phyloP scores from a whole-genome alignment of 495 filamentous ascomycete genomes.

The Penicillium antarcticum region DNA sequence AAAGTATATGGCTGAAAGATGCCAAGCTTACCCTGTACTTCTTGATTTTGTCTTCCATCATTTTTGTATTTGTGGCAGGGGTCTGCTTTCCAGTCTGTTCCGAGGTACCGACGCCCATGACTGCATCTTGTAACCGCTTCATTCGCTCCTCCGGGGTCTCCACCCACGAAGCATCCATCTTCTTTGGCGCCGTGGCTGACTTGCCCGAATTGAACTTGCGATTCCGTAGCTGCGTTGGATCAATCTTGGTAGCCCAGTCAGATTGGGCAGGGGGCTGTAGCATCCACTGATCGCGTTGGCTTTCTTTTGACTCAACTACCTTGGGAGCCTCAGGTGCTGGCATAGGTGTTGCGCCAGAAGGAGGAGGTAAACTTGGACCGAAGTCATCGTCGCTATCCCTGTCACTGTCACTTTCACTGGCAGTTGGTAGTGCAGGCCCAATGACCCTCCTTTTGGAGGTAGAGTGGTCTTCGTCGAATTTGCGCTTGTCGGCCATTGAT shows the following conservation, averaged over 20 bases:
- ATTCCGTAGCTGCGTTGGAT: constrained; percentile 78
- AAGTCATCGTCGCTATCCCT: constrained; percentile 63
- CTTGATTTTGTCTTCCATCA: constrained; percentile 50
- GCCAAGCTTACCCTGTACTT: constrained; percentile 53
- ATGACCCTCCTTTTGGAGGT: constrained; percentile 27
- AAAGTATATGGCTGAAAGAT: not conserved
- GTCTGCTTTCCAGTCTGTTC: not conserved
- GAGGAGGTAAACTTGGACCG: constrained; percentile 75
- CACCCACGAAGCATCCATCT: constrained; percentile 70
- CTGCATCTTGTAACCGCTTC: constrained; percentile 73
- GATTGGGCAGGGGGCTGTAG: constrained; percentile 69
- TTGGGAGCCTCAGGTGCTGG: not conserved
- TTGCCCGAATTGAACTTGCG: constrained; percentile 83
- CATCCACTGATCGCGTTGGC: constrained; percentile 90
- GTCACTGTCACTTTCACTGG: constrained; percentile 20
- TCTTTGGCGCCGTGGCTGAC: constrained; percentile 36
- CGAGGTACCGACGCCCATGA: constrained; percentile 63
- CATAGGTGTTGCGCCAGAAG: constrained; percentile 24
- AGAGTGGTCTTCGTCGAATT: constrained; percentile 7
- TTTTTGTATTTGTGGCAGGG: constrained; percentile 13
- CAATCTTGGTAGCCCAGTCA: constrained; percentile 63
- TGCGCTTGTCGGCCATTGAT: constrained; percentile 20
- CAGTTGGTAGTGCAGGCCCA: constrained; percentile 29
- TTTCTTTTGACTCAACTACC: constrained; percentile 12
- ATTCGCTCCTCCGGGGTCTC: constrained; percentile 89